Percentiles rank a stretch among this genome's conserved stretches.
Evolutionary conservation across 306 rosid genomes (phyloP).

Genomic region (Ochetophila trinervis): DNA sequence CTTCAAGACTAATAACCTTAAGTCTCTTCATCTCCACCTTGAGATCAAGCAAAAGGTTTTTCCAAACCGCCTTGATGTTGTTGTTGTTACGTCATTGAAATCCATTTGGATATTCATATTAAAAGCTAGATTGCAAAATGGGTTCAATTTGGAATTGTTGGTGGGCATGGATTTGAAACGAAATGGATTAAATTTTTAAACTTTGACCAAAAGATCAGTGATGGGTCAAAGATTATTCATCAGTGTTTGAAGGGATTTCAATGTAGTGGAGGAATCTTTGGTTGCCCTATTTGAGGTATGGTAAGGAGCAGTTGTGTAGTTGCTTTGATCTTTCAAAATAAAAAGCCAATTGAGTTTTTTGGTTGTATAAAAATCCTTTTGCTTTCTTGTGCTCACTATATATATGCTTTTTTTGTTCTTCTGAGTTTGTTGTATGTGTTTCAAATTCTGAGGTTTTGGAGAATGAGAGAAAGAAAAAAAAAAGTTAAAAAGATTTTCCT

Average conservation of each 20-base stretch:
- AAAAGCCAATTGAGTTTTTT: too few species aligned
- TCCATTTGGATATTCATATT: background rate
- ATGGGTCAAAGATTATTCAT: background rate
- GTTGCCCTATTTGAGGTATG: background rate
- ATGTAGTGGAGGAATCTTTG: background rate
- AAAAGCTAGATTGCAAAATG: background rate
- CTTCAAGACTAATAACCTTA: background rate
- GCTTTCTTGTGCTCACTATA: too few species aligned
- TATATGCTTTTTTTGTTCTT: too few species aligned
- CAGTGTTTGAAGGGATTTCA: background rate
- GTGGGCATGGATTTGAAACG: background rate
- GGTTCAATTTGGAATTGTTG: background rate
- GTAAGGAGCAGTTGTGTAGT: background rate
- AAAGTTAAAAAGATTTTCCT: too few species aligned
- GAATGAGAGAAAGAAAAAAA: too few species aligned
- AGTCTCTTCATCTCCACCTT: background rate
- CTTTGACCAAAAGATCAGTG: background rate
- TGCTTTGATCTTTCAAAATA: background rate
- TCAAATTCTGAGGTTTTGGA: too few species aligned
- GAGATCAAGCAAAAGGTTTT: background rate
- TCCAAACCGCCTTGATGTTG: background rate
- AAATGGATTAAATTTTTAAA: too few species aligned
- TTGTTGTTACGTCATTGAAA: background rate
- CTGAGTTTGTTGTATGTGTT: too few species aligned
- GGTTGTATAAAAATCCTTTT: background rate